Base-by-base conservation (phyloP, 2,329 filamentous ascomycete species). In the Aspergillus fumigatiaffinis region DNA sequence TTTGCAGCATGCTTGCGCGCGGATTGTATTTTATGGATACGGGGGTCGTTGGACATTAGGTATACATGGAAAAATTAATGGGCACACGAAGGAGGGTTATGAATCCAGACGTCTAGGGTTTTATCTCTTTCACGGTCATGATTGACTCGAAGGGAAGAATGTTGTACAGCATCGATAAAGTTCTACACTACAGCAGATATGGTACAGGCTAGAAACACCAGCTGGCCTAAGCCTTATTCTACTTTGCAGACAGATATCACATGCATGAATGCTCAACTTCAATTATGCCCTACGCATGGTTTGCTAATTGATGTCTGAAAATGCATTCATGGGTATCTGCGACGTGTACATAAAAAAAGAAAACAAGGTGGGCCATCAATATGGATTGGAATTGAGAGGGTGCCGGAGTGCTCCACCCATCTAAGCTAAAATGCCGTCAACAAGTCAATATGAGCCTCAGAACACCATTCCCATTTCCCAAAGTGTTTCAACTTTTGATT, bases 311-410 rank as follows among this genome's bases (percentile, higher is more conserved):
- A 62, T 54, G 61, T 64, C 41, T 61, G 56, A 63, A 73, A 72
- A 71, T 69, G 70, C 70, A 73, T 73, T 73, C 71, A 73, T 71
- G 71, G 71, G 71, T 73, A 73, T 73, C 71, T 73, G 71, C 70
- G 62, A 65, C 56, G 69, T 68, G 66, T 69, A 71, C 65, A 73
- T 69, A 65, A 64, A 58, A 54, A 57, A 54, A 52, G 48, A 38
- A 51, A 28, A 53, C 21, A 46, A 50, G 46, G 51, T 52, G 32
- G 56, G 60, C 62, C 59, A 63, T 63, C 59, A 61, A 62, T 57
- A 65, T 60, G 60, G 62, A 69, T 66, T 68, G 67, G 63, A 68
- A 69, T 65, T 64, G 59, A 57, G 63, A 54, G 55, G 63, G 62
- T 61, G 62, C 21, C 49, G 63, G 59, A 61, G 62, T 53, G 59